A percentile compares a stretch with the other conserved stretches of the same genome.
Evolutionary conservation across 2,329 filamentous ascomycete genomes (phyloP).

Genomic region (Arachnomyces sp.): DNA sequence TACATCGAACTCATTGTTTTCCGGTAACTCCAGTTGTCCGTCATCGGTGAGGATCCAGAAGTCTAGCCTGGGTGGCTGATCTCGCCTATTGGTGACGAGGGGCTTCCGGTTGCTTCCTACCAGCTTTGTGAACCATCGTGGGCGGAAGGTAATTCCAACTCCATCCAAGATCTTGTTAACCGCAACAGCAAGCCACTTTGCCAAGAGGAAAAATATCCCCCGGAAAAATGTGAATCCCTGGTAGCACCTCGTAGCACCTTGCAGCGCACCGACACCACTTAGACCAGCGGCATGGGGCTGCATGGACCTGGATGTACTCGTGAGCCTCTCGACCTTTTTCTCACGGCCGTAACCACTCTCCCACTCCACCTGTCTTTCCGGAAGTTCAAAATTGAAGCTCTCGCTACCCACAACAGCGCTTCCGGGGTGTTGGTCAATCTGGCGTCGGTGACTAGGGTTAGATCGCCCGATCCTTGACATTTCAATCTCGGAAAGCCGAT

Average conservation of each 20-base stretch:
- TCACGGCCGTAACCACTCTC: constrained; percentile 40
- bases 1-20: constrained; percentile 63
- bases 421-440: constrained; percentile 20
- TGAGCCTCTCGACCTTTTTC: constrained; percentile 35
- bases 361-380: constrained; percentile 28
- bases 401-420: constrained; percentile 25
- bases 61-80: constrained; percentile 29
- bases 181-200: constrained; percentile 50
- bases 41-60: constrained; percentile 49
- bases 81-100: constrained; percentile 9
- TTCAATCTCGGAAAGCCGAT: constrained; percentile 70
- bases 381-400: constrained; percentile 26
- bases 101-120: constrained; percentile 22
- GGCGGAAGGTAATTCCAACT: constrained; percentile 54
- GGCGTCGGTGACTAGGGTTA: constrained; percentile 8
- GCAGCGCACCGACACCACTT: constrained; percentile 68
- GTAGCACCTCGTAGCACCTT: constrained; percentile 69
- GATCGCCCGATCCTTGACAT: constrained; percentile 28
- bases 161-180: constrained; percentile 47
- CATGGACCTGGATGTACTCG: constrained; percentile 25
- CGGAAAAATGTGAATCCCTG: constrained; percentile 64
- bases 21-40: constrained; percentile 48
- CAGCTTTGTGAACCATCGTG: constrained; percentile 51
- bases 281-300: constrained; percentile 26
- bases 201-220: constrained; percentile 60